Base-by-base conservation (phyloP, 805 yeast genomes). In the Yarrowia keelungensis region DNA sequence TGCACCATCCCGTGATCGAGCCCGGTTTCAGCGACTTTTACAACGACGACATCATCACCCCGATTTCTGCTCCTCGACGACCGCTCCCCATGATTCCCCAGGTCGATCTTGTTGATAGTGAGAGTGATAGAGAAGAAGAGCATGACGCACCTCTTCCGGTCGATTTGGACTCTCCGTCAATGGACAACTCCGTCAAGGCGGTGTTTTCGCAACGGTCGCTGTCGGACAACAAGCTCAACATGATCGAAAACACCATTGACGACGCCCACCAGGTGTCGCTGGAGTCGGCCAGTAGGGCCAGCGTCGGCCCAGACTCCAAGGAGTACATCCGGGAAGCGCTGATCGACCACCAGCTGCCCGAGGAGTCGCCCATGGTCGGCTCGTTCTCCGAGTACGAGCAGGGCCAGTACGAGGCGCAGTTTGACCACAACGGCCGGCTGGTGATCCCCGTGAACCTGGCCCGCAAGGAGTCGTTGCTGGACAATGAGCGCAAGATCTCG, bases 381-480 rank as follows among this genome's bases (percentile, higher is more conserved):
- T 11, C 65, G 2, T 59, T 16, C 16, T 43, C 65, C n/a, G 65
- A 59, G 65, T 59, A 59, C 51, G 65, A 59, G 35, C 65, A 59
- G 51, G 51, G 65, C 14, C 65, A 59, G 38, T 59, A 59, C 46
- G 56, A 47, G 56, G 56, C 67, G 5, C 47, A 62, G 67, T 49
- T 47, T 47, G 67, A 62, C 26, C 56, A 49, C 45, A 47, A 47
- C 12, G 67, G 67, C 15, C 45, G 67, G 4, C 67, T 62, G n/a
- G 47, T 49, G 22, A 62, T 62, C 26, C 54, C 54, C 39, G 54
- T 41, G 22, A 47, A 47, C 26, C 47, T 75, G 9, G 70, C 74
- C 1, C 75, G 79, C 11, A 76, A 77, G 56, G 79, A 77, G 69
- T 74, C 77, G 19, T 70, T 77, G 49, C 73, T 73, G 59, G 80